A percentile compares a stretch with the other conserved stretches of the same genome.
Conservation (phyloP, 2,329 filamentous ascomycete species). For the Colletotrichum costaricense region DNA sequence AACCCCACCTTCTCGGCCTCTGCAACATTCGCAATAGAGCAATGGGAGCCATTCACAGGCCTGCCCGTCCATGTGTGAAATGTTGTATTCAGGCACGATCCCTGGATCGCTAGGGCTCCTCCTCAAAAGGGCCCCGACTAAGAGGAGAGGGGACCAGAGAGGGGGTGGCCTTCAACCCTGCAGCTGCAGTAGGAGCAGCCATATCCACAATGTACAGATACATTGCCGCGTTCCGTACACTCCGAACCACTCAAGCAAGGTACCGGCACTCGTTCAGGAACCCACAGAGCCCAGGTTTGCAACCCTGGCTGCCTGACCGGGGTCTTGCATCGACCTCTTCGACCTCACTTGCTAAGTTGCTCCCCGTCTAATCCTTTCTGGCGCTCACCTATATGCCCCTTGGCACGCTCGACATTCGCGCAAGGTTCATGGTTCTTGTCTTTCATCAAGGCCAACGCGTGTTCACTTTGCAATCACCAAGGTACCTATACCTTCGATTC, state of each 20-base stretch:
- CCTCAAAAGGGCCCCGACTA: constrained; percentile 13
- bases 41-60: constrained; percentile 15
- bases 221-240: constrained; percentile 21
- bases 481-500: constrained; percentile 18
- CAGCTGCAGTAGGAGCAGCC: constrained; percentile 7
- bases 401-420: background rate
- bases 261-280: constrained; percentile 34
- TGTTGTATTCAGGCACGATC: constrained; percentile 27
- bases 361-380: constrained; percentile 10
- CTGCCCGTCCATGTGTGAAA: constrained; percentile 14
- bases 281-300: constrained; percentile 29
- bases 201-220: constrained; percentile 14
- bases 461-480: background rate
- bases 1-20: constrained; percentile 5
- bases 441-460: constrained; percentile 16
- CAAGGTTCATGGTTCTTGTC: constrained; percentile 29
- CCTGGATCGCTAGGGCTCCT: constrained; percentile 13
- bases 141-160: background rate
- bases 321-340: constrained; percentile 17
- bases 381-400: constrained; percentile 10
- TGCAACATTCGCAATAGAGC: constrained; percentile 10
- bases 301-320: constrained; percentile 25
- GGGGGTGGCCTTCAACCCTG: constrained; percentile 12
- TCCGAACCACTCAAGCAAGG: constrained; percentile 32
- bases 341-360: constrained; percentile 28